These are phyloP conservation scores for Wickerhamomyces chaumierensis DNA, from an alignment of 805 yeast genomes.

Conservation along the genomic window DNA sequence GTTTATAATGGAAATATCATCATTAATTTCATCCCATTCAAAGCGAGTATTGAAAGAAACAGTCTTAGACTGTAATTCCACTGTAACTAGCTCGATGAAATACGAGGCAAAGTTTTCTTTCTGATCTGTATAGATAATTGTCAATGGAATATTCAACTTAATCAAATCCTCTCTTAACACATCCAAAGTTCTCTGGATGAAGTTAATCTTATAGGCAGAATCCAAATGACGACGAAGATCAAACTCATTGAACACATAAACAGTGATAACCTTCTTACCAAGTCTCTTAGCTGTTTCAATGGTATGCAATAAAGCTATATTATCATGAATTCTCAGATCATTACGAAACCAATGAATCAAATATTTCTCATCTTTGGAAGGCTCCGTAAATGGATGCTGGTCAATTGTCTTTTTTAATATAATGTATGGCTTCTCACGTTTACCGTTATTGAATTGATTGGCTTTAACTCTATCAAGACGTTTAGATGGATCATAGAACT, in stretches of 20 bases:
- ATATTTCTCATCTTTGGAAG: slow-evolving; percentile 2
- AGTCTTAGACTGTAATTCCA: slow-evolving; percentile 6
- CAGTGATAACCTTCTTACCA: slow-evolving; percentile 25
- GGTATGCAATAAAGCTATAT: slow-evolving; percentile 28
- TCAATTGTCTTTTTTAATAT: neutral
- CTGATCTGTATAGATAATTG: slow-evolving; percentile 9
- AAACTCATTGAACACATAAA: slow-evolving; percentile 30
- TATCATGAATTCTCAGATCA: slow-evolving; percentile 35
- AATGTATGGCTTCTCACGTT: neutral
- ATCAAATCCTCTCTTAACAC: slow-evolving; percentile 21
- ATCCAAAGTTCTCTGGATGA: slow-evolving; percentile 24
- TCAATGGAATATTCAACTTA: slow-evolving; percentile 26
- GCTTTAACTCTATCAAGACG: neutral
- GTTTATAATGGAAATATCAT: slow-evolving; percentile 19
- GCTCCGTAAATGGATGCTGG: neutral
- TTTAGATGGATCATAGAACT: neutral
- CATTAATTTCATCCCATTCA: slow-evolving; percentile 24
- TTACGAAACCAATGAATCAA: slow-evolving; percentile 36
- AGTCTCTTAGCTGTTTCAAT: slow-evolving; percentile 20
- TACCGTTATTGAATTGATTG: neutral
- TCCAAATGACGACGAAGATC: slow-evolving; percentile 31
- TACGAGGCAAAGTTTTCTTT: neutral
- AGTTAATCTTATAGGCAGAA: slow-evolving; percentile 30
- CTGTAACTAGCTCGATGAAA: slow-evolving; percentile 15
- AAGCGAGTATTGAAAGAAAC: slow-evolving; percentile 23